phyloP scores from a whole-genome alignment of 176 grass and related monocot species.

The Otatea glauca region DNA sequence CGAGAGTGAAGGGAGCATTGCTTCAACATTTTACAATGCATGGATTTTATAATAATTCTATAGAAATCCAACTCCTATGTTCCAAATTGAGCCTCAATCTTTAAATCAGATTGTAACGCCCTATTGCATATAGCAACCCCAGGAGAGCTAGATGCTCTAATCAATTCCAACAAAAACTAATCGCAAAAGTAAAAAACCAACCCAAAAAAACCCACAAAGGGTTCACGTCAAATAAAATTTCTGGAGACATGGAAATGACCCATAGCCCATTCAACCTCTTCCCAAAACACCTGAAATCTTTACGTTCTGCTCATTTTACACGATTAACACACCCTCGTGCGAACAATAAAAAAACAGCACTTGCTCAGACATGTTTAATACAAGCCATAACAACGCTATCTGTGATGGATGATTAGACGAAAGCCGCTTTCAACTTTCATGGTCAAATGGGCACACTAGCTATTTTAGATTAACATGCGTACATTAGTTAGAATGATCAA shows the following conservation, averaged over 20 bases:
- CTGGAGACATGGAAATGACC: no score
- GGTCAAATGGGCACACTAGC: background rate
- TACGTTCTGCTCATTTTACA: background rate
- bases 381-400: background rate
- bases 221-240: background rate
- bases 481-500: background rate
- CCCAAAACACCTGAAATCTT: background rate
- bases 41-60: background rate
- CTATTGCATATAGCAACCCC: no score
- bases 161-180: background rate
- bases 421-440: background rate
- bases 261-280: background rate
- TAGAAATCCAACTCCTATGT: background rate
- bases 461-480: background rate
- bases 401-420: background rate
- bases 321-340: background rate
- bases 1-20: background rate
- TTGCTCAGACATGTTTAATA: background rate
- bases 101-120: no score
- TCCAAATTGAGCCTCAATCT: no score
- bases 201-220: background rate
- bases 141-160: background rate
- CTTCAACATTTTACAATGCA: background rate
- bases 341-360: background rate
- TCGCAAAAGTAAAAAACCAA: no score